Evolutionary conservation across 192 early-diverging fungal genomes (phyloP).

Genomic region (Chytriomyces hyalinus): DNA sequence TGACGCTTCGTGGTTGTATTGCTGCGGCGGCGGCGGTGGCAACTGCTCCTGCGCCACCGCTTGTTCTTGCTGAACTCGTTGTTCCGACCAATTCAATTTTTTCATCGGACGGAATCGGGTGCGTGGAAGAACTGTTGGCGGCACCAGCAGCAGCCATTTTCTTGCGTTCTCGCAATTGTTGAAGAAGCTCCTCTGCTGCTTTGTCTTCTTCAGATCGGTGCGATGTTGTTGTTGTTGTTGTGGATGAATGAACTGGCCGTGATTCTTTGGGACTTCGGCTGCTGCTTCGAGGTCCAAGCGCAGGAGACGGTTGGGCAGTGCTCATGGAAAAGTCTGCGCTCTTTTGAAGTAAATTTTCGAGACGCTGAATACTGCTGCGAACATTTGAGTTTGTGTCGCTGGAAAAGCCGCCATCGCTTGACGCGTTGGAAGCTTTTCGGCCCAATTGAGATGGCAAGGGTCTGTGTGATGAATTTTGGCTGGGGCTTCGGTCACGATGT

Average conservation of each 20-base stretch:
- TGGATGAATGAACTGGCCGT: slow-evolving; percentile 10
- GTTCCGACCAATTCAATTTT: not conserved
- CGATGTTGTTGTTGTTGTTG: not conserved
- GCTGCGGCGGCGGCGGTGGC: too few species aligned
- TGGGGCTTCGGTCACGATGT: slow-evolving; percentile 9
- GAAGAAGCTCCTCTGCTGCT: not conserved
- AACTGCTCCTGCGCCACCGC: too few species aligned
- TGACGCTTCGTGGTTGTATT: not conserved
- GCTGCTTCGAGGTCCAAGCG: too few species aligned
- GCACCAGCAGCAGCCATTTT: not conserved
- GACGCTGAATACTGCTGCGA: slow-evolving; percentile 21
- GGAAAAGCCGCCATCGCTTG: slow-evolving; percentile 2
- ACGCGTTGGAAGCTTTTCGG: slow-evolving; percentile 7
- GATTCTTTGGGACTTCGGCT: not conserved
- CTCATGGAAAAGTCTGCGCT: slow-evolving; percentile 11
- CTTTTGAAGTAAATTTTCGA: slow-evolving; percentile 20
- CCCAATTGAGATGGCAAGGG: not conserved
- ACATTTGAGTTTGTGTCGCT: not conserved
- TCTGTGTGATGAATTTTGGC: not conserved
- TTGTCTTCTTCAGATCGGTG: not conserved
- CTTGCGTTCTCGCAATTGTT: not conserved
- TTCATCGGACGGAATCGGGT: not conserved
- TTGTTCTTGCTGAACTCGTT: not conserved
- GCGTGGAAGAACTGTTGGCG: not conserved
- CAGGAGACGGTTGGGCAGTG: too few species aligned